phyloP scores from a whole-genome alignment of 768 basidiomycete species.

The Agaricus sinodeliciosus region DNA sequence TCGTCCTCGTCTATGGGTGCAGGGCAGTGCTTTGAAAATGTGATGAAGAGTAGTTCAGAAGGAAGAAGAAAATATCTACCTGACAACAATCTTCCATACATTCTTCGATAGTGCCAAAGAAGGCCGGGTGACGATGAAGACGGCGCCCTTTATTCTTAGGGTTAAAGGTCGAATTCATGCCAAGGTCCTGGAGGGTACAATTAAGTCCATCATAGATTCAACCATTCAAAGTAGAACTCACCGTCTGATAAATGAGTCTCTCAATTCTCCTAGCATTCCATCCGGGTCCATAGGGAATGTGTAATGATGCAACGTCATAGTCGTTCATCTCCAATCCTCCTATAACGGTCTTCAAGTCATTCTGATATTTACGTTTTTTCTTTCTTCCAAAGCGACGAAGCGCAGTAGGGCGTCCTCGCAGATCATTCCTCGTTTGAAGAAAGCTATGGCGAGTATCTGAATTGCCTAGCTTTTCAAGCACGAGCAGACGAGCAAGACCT shows the following conservation, averaged over 20 bases:
- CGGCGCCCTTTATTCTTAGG: conserved; percentile 54
- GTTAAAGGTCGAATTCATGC: conserved; percentile 58
- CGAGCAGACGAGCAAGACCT: conserved; percentile 56
- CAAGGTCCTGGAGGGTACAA: conserved; percentile 33
- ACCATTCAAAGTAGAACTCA: conserved; percentile 18
- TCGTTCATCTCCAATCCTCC: conserved; percentile 48
- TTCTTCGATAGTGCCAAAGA: conserved; percentile 53
- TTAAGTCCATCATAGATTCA: not conserved
- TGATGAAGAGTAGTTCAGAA: not conserved
- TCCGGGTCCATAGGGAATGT: conserved; percentile 57
- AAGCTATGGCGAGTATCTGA: conserved; percentile 38
- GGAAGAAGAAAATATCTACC: conserved; percentile 21
- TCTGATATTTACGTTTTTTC: conserved; percentile 38
- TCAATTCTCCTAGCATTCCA: conserved; percentile 53
- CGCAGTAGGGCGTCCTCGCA: conserved; percentile 42
- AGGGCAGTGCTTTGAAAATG: conserved; percentile 41
- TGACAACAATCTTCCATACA: conserved; percentile 59
- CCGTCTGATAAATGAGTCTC: conserved; percentile 51
- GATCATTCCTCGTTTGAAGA: conserved; percentile 37
- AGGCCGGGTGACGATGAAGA: conserved; percentile 58
- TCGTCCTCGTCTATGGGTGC: conserved; percentile 52
- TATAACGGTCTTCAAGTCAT: conserved; percentile 47
- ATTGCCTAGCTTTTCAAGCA: conserved; percentile 50
- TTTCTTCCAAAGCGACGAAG: conserved; percentile 22
- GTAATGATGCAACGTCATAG: conserved; percentile 47